Evolutionary conservation across 2,329 filamentous ascomycete genomes (phyloP), one percentile per base, ranked within the genome.

Genomic region (Aspergillus neoniger): DNA sequence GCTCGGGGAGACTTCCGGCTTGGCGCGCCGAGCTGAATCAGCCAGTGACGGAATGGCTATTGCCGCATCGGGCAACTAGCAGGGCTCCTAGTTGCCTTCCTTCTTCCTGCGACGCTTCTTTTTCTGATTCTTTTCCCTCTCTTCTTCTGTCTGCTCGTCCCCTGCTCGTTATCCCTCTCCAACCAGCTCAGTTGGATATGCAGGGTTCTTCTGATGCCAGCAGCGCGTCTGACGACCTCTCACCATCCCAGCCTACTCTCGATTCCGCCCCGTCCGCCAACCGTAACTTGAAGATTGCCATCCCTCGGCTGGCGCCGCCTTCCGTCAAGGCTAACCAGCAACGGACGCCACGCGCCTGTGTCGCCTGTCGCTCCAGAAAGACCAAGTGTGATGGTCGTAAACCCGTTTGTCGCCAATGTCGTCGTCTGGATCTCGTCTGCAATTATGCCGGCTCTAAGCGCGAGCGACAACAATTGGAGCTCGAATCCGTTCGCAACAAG

Each of bases 341-440:
- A 12, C 64, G 67, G 38, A 63, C 58, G 4, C 19, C 49, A 28
- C 65, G 63, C 21, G 67, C 67, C 4, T 68, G 67, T 30, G 61
- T 53, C 4, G 10, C 57, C 4, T 68, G 67, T 44, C 65, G 61
- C 17, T 55, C 60, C 15, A 58, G 56, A 14, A 68, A 68, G 55
- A 65, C 60, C 15, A 68, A 66, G 47, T 68, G 67, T 50, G 65
- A 67, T 39, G 65, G 67, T 23, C 36, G 21, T 28, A 64, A 55
- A 15, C 67, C 65, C 5, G 59, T 32, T 17, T 68, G 67, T 23
- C 41, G 43, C 17, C 60, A 59, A 17, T 68, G 65, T 36, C 41
- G 23, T 3, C 59, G 56, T 2, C 32, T 62, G 3, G 50, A 49
- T 3, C 47, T 59, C 14, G 52, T 39, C 15, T 68, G 67, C 36